Base-by-base conservation (phyloP, 2,329 filamentous ascomycete species). In the Aspergillus phoenicis region DNA sequence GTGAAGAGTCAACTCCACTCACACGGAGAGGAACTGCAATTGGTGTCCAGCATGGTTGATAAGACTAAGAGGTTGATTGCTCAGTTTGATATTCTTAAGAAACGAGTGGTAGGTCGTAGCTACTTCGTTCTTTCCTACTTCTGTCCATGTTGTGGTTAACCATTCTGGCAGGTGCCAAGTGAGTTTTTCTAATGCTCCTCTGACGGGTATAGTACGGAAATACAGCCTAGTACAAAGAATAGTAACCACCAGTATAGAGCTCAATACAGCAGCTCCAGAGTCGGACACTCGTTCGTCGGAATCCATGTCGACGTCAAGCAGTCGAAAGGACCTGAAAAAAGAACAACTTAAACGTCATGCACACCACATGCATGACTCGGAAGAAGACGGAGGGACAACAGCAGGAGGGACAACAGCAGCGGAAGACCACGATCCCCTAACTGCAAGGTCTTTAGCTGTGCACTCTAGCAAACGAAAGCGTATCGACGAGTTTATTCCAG, bases 41-140 rank as follows among this genome's bases (percentile, higher is more conserved):
- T 71, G 5, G 67, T 81, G 3, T 71, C 72, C 1, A 66, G 71
- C 6, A 77, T 80, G 69, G 63, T 80, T 15, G 72, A 76, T 28
- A 75, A 74, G 60, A 77, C 77, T 3, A 68, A 77, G 48, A 70
- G 74, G 54, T 68, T 80, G 53, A 66, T 80, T 53, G 68, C 69
- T 11, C 73, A 78, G 45, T 72, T 77, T 22, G 72, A 76, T 13
- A 57, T 73, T 8, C 58, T 77, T 15, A 70, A 74, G 47, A 72
- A 70, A 26, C 68, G 74, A 36, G 70, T 79, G 60, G 78, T 80
- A 64, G 62, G 73, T 66, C 13, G 6, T 22, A 3, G n/a, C 6
- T 36, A 10, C 17, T 13, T 59, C 28, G 15, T n/a, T 57, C 20
- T 15, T 24, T n/a, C 33, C 24, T 28, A 15, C 7, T 17, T 49